Base-by-base conservation (phyloP, 495 filamentous ascomycete species). In the Bacidia rubella region DNA sequence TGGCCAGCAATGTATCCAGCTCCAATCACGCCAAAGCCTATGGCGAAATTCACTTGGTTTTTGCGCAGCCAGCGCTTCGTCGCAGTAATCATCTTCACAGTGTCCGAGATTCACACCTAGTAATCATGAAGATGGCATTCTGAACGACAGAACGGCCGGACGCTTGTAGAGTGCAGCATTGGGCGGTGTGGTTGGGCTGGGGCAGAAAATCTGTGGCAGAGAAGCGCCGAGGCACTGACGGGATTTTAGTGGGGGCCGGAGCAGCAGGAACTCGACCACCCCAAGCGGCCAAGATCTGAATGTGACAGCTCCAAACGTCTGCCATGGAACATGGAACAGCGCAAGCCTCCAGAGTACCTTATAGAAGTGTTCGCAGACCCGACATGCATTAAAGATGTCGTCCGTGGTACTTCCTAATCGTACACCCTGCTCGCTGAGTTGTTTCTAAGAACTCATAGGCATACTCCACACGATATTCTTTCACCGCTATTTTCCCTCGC, bases 381-480 rank as follows among this genome's bases (percentile, higher is more conserved):
- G 43, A 74, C 73, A 23, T 83, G 80, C 57, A 86, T 95, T 58
- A 85, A 85, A 63, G 92, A 97, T 66, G 81, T 98, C 20, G 77
- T 97, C 25, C 87, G 90, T 78, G 90, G 92, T 95, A 58, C 53
- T 52, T 48, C 47, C 39, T 49, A 52, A 46, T 53, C 45, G 4
- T 42, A 35, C 20, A 49, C 41, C 42, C 2, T 49, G 47, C 51
- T n/a, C 48, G 52, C 41, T 51, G 11, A 52, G 21, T 39, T 24
- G 43, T 41, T 29, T 39, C n/a, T 21, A 54, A 39, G 43, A 19
- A 25, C 22, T 47, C 51, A 7, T 55, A 97, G 90, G 85, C 54
- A 84, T 96, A 61, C 81, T 97, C 48, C 88, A 95, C 66, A 92
- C 90, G 39, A 95, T 98, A 64, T 98, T 97, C 81, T 98, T 98